These are phyloP conservation scores for Lophium mytilinum DNA, from an alignment of 495 filamentous ascomycete genomes.

Conservation along the genomic window DNA sequence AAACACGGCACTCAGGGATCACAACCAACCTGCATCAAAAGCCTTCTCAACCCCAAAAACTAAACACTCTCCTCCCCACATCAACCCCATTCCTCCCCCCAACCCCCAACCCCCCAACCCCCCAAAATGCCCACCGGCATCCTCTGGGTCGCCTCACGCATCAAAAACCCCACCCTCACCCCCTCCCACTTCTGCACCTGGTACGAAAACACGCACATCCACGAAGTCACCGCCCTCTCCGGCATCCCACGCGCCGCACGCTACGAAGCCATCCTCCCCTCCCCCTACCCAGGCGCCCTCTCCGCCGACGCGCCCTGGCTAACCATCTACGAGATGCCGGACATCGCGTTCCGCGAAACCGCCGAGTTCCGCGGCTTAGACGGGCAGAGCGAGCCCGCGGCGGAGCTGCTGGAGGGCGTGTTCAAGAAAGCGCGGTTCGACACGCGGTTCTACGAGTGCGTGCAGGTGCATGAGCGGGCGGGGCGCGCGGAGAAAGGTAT, in stretches of 20 bases:
- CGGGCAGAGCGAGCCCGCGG: conserved; percentile 21
- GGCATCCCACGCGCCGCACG: conserved; percentile 19
- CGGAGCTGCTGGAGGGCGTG: conserved; percentile 15
- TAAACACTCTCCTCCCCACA: too few species aligned
- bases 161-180: conserved; percentile 9
- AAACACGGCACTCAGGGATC: too few species aligned
- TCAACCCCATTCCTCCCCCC: too few species aligned
- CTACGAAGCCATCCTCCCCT: conserved; percentile 9
- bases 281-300: neutral
- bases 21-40: too few species aligned
- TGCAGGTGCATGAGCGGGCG: conserved; percentile 7
- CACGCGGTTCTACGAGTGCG: conserved; percentile 20
- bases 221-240: conserved; percentile 16
- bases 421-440: conserved; percentile 24
- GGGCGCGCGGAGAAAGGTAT: neutral
- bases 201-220: conserved; percentile 28
- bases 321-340: conserved; percentile 24
- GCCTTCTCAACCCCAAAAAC: too few species aligned
- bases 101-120: neutral
- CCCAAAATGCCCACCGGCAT: conserved; percentile 15
- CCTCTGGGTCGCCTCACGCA: conserved; percentile 21
- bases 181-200: conserved; percentile 13
- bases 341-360: conserved; percentile 9
- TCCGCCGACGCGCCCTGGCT: conserved; percentile 17
- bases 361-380: conserved; percentile 19